Base-by-base conservation (phyloP, 805 yeast species). In the Zygosaccharomyces kombuchaensis region DNA sequence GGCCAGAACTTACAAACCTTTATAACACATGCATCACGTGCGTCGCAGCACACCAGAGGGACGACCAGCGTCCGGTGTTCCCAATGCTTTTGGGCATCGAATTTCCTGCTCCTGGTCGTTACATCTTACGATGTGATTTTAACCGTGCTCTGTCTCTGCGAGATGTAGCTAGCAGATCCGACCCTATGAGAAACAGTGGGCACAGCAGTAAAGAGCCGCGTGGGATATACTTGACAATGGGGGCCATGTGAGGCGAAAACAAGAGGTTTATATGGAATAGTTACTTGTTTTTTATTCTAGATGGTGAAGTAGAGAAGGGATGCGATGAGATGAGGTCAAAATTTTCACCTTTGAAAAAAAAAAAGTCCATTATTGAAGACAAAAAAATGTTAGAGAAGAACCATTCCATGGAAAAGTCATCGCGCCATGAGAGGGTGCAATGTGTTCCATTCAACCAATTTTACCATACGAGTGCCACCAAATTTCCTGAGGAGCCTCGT, bases 171-270 rank as follows among this genome's bases (percentile, higher is more conserved):
- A 52, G 35, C 12, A 52, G 30, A 38, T 52, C 56, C 4, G 53
- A 52, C 9, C 51, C 56, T 37, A 52, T 52, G 4, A 52, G 44
- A 40, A 52, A 48, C 38, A 52, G 44, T 16, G 56, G 56, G 29
- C 56, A 52, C 25, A 52, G 51, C 53, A 53, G 48, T 21, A 52
- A 34, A 14, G 56, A 40, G 21, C 56, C 41, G 25, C 51, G 40
- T 21, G 56, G 56, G 9, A 52, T 45, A 32, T 50, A 52, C 34
- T 47, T 50, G 19, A 45, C 40, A 16, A 44, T 30, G 13, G 36
- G 43, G 5, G 32, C 47, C 36, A 38, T 34, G 19, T 38, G 21
- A 21, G 22, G 29, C 8, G 19, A 9, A 10, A 21, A 23, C 41
- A 38, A 38, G 41, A 10, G 12, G 29, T 13, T 14, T 16, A 29